A percentile compares a stretch with the other conserved stretches of the same genome.
Conservation (phyloP, 352 stramenopile genomes). For the Globisporangium acanthophoron region DNA sequence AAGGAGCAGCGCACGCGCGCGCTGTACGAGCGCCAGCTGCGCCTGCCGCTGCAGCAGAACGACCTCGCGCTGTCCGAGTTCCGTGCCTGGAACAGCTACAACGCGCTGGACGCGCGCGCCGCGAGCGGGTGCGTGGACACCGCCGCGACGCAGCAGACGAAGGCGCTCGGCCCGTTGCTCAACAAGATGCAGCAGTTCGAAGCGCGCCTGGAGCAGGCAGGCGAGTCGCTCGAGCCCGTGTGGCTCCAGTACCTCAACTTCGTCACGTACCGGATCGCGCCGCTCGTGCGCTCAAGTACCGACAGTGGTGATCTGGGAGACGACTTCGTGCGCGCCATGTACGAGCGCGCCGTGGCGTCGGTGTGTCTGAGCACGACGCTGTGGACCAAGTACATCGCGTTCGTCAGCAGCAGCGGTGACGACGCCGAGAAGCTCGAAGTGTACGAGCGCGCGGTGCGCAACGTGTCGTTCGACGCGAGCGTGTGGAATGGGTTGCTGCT, state of each 20-base stretch:
- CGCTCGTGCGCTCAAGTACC: conserved; percentile 19
- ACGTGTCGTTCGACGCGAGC: conserved; percentile 60
- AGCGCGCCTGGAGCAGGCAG: conserved; percentile 12
- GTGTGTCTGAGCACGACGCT: conserved; percentile 52
- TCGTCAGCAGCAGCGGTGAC: conserved; percentile 3
- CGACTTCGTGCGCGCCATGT: conserved; percentile 36
- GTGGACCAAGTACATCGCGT: conserved; percentile 54
- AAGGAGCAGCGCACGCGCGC: conserved; percentile 39
- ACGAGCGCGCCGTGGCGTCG: conserved; percentile 46
- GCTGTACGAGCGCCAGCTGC: conserved; percentile 51
- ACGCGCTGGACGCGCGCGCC: conserved; percentile 24
- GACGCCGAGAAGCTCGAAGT: conserved; percentile 18
- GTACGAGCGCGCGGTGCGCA: conserved; percentile 38
- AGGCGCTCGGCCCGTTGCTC: conserved; percentile 35
- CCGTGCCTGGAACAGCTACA: conserved; percentile 65
- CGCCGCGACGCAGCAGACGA: conserved; percentile 31
- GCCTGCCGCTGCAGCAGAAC: conserved; percentile 61
- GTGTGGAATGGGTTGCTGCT: conserved; percentile 53
- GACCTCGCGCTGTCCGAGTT: conserved; percentile 74
- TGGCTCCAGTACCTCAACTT: conserved; percentile 72
- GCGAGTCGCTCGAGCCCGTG: conserved; percentile 18
- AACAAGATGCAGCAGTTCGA: conserved; percentile 68
- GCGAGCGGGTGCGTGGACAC: conserved; percentile 15
- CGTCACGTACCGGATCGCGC: conserved; percentile 37
- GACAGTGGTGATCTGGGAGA: neutral